phyloP scores from a whole-genome alignment of 441 rosid genomes.

The Adansonia grandidieri region DNA sequence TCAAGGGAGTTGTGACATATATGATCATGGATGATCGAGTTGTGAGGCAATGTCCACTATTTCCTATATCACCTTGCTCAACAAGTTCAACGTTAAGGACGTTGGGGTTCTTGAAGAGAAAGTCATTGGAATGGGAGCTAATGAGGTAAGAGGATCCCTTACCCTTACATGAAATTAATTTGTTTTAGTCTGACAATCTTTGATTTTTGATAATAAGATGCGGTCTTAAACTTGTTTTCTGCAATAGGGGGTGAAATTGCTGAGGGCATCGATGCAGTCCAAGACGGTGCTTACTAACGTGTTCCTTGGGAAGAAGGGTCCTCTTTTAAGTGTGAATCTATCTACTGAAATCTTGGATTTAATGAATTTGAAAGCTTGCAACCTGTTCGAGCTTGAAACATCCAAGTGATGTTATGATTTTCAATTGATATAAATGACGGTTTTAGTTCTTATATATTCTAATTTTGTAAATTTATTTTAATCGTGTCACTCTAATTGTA shows the following conservation, averaged over 20 bases:
- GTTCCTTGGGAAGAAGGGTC: not conserved
- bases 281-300: slow-evolving; percentile 11
- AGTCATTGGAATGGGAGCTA: not conserved
- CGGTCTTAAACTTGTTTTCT: not conserved
- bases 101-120: slow-evolving; percentile 13
- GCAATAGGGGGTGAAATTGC: not conserved
- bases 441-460: not conserved
- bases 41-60: slow-evolving; percentile 31
- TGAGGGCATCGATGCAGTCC: slow-evolving; percentile 23
- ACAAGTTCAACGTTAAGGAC: slow-evolving; percentile 8
- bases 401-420: no score
- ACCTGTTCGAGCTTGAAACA: no score
- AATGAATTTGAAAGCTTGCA: no score
- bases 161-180: no score
- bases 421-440: not conserved
- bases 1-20: slow-evolving; percentile 38
- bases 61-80: slow-evolving; percentile 5
- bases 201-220: not conserved
- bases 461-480: not conserved
- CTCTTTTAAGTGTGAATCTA: no score
- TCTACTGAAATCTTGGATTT: no score
- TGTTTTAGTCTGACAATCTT: no score
- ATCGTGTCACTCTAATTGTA: not conserved
- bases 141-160: slow-evolving; percentile 7
- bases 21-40: slow-evolving; percentile 41